Conservation (phyloP, 176 grass and related monocot species). For the Hyparrhenia diplandra region DNA sequence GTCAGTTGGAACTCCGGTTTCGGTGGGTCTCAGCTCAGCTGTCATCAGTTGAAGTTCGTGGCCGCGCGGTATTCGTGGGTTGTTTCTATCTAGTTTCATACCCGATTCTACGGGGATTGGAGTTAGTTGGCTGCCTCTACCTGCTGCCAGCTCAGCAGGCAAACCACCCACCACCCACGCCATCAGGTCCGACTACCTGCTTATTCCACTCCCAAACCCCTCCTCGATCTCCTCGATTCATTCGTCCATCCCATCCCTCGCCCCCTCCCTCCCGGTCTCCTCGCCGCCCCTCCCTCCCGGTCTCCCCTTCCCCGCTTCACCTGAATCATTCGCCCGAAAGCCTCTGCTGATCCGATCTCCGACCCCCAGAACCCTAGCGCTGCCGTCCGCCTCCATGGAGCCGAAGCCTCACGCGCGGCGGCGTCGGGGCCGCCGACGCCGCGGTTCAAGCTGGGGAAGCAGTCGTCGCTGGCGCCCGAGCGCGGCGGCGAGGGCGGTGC, state of each 20-base stretch:
- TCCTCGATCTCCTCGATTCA: neutral
- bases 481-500: neutral
- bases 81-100: neutral
- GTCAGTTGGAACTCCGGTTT: no score
- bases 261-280: neutral
- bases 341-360: conserved; percentile 18
- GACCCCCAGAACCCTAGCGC: neutral
- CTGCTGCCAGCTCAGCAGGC: conserved; percentile 28
- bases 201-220: conserved; percentile 23
- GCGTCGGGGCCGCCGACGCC: conserved; percentile 2
- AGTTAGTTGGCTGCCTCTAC: neutral
- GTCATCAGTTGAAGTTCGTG: neutral
- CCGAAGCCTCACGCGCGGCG: conserved; percentile 22
- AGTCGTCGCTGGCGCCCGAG: conserved; percentile 80
- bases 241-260: neutral
- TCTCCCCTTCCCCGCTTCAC: neutral
- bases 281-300: neutral
- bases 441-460: conserved; percentile 67
- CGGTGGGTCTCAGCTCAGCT: neutral
- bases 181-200: neutral
- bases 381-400: conserved; percentile 30
- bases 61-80: neutral
- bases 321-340: neutral
- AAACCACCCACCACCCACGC: neutral
- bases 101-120: no score